Conservation (phyloP, 2,329 filamentous ascomycete genomes). For the Periconia macrospinosa region DNA sequence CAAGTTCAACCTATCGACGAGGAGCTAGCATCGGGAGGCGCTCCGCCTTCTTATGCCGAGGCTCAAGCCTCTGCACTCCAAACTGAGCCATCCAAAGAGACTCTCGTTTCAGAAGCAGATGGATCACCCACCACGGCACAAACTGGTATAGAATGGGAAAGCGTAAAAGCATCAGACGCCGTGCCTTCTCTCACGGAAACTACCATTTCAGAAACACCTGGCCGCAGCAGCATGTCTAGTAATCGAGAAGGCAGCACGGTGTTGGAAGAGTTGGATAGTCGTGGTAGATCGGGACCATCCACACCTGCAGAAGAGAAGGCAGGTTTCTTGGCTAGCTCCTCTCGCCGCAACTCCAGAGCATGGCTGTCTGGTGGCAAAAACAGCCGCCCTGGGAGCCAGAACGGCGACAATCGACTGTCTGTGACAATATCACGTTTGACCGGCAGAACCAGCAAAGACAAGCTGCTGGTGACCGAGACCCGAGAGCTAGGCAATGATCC, state of each 20-base stretch:
- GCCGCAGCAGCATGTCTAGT: constrained; percentile 41
- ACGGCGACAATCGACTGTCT: constrained; percentile 45
- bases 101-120: constrained; percentile 18
- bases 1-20: constrained; percentile 88
- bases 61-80: constrained; percentile 19
- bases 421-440: constrained; percentile 45
- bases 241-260: constrained; percentile 44
- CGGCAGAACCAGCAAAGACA: constrained; percentile 47
- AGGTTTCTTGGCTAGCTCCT: constrained; percentile 32
- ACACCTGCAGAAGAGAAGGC: constrained; percentile 50
- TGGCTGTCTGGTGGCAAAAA: constrained; percentile 23
- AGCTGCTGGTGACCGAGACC: constrained; percentile 31
- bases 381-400: constrained; percentile 47
- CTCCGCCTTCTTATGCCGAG: constrained; percentile 48
- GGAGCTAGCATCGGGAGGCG: constrained; percentile 48
- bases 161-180: constrained; percentile 14
- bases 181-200: constrained; percentile 4
- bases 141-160: constrained; percentile 26
- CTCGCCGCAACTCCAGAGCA: constrained; percentile 35
- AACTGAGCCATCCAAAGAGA: constrained; percentile 31
- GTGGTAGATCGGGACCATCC: constrained; percentile 38
- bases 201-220: constrained; percentile 20
- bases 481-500: constrained; percentile 23
- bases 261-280: constrained; percentile 42
- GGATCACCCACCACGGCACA: constrained; percentile 20